Evolutionary conservation across 2,329 filamentous ascomycete genomes (phyloP).

Genomic region (Acrodontium crateriforme): DNA sequence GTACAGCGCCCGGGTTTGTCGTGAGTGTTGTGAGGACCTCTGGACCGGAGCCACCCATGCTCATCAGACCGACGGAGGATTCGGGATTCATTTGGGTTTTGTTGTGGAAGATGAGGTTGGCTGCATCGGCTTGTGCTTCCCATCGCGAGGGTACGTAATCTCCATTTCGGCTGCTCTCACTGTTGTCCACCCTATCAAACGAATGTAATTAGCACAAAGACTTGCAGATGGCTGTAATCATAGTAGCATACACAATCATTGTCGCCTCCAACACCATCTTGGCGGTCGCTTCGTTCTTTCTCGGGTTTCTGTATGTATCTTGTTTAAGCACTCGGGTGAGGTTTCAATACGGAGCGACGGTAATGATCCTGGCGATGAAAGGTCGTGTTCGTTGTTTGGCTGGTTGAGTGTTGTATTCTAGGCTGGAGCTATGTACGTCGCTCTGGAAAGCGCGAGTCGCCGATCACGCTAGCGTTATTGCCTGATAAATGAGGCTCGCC

Average conservation of each 20-base stretch:
- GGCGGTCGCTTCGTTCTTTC: slow-evolving; percentile 24
- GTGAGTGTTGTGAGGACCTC: slow-evolving; percentile 95
- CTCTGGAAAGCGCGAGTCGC: too few relatives aligned
- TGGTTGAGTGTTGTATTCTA: too few relatives aligned
- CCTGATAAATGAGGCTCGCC: too few relatives aligned
- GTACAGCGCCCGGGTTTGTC: slow-evolving; percentile 87
- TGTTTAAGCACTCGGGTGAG: too few relatives aligned
- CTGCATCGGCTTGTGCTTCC: slow-evolving; percentile 90
- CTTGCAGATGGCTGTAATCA: slow-evolving; percentile 1
- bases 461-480: too few relatives aligned
- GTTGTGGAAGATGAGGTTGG: slow-evolving; percentile 87
- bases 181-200: slow-evolving; percentile 81
- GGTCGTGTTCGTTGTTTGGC: too few relatives aligned
- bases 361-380: too few relatives aligned
- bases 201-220: slow-evolving; percentile 14
- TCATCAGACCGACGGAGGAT: slow-evolving; percentile 95
- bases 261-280: slow-evolving; percentile 98
- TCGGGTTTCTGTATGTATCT: too few relatives aligned
- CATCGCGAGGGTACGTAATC: slow-evolving; percentile 84
- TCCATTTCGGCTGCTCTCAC: slow-evolving; percentile 94
- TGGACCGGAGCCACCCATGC: slow-evolving; percentile 94
- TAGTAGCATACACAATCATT: slow-evolving; percentile 61
- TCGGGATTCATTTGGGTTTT: slow-evolving; percentile 94
- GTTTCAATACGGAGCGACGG: too few relatives aligned
- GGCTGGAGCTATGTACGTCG: too few relatives aligned